A percentile compares a stretch with the other conserved stretches of the same genome.
Evolutionary conservation across 2,329 filamentous ascomycete species (phyloP).

Genomic region (Ceratocystis destructans): DNA sequence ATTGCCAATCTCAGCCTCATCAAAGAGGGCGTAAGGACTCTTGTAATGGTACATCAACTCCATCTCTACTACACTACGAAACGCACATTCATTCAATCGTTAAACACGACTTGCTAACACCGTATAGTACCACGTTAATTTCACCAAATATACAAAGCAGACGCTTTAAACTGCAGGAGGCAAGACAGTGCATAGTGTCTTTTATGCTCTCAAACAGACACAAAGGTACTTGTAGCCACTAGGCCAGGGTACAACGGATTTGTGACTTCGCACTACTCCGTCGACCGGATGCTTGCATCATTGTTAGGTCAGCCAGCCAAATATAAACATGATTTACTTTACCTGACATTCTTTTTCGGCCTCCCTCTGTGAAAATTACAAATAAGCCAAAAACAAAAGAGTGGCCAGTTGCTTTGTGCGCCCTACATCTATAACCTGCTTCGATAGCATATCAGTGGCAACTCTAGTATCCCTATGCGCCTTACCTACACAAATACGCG

Average conservation of each 20-base stretch:
- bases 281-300: not conserved
- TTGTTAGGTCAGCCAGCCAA: not conserved
- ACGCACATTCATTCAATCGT: not conserved
- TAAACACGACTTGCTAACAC: not conserved
- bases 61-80: not conserved
- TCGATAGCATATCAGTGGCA: not conserved
- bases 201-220: not conserved
- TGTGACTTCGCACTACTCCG: not conserved
- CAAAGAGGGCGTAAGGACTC: constrained; percentile 24
- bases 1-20: constrained; percentile 28
- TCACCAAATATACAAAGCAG: constrained; percentile 17
- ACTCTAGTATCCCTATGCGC: not conserved
- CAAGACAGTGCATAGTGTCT: not conserved
- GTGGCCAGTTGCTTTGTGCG: not conserved
- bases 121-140: constrained; percentile 24
- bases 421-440: not conserved
- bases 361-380: not conserved
- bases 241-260: too few relatives aligned
- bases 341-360: not conserved
- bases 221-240: not conserved
- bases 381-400: not conserved
- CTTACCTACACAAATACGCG: not conserved
- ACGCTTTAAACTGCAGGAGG: not conserved
- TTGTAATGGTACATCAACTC: constrained; percentile 25
- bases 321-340: not conserved